phyloP scores from a whole-genome alignment of 1,284 basidiomycete genomes.

The Phylloporus sp. region DNA sequence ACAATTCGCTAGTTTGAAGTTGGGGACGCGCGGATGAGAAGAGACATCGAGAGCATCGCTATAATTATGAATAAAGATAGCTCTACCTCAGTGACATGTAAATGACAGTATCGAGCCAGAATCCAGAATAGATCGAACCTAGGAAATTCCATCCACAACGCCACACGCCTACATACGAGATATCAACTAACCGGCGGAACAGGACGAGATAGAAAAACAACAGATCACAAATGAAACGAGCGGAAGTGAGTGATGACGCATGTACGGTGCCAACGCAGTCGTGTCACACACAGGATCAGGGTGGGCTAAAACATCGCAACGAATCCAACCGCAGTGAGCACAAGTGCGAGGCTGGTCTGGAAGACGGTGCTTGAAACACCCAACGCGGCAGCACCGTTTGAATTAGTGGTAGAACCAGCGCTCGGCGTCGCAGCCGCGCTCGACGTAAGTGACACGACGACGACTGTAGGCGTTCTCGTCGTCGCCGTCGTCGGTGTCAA shows the following conservation, averaged over 20 bases:
- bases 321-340: conserved; percentile 26
- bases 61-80: conserved; percentile 10
- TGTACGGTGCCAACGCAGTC: too few species aligned
- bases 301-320: conserved; percentile 20
- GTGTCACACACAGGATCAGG: too few species aligned
- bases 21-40: not conserved
- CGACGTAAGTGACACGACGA: not conserved
- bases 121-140: too few species aligned
- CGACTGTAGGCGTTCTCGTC: not conserved
- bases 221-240: too few species aligned
- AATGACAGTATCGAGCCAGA: not conserved
- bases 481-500: not conserved
- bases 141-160: too few species aligned
- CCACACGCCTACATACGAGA: too few species aligned
- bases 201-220: too few species aligned
- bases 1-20: not conserved
- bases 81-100: conserved; percentile 1
- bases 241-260: not conserved
- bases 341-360: conserved; percentile 22
- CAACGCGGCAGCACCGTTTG: conserved; percentile 15
- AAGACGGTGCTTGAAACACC: conserved; percentile 12
- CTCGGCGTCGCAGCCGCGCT: not conserved
- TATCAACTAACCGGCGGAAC: too few species aligned
- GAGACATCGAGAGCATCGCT: conserved; percentile 3
- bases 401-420: not conserved